Evolutionary conservation across 345 rosid genomes (phyloP).

Genomic region (Erodium maritimum): DNA sequence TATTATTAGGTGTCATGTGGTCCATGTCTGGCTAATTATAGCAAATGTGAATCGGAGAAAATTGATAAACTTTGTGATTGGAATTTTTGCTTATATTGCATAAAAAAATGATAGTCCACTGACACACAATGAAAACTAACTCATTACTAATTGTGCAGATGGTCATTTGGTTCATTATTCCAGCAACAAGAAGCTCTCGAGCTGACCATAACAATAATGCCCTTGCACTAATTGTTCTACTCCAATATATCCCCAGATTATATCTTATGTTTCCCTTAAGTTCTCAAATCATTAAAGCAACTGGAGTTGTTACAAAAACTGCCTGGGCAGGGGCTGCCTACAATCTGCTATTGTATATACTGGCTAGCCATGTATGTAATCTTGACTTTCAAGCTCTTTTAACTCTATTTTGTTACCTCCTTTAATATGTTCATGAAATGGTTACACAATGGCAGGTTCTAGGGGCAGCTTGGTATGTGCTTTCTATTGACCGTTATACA

Average conservation of each 20-base stretch:
- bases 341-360: conserved; percentile 34
- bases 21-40: not conserved
- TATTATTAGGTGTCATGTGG: not conserved
- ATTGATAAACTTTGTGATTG: not conserved
- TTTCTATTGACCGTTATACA: conserved; percentile 67
- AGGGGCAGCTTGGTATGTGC: conserved; percentile 82
- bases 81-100: not conserved
- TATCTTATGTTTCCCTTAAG: conserved; percentile 80
- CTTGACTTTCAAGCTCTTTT: not conserved
- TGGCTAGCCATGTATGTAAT: conserved; percentile 40
- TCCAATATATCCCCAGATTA: conserved; percentile 65
- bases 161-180: conserved; percentile 56
- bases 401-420: not conserved
- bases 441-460: conserved; percentile 35
- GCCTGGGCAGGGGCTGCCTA: conserved; percentile 49
- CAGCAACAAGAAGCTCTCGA: conserved; percentile 38
- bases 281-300: conserved; percentile 69
- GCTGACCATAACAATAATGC: conserved; percentile 53
- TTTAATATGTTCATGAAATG: not conserved
- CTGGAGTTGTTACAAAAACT: conserved; percentile 37
- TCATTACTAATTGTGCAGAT: conserved; percentile 29
- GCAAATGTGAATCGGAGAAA: not conserved
- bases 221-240: conserved; percentile 61
- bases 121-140: not conserved
- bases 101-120: not conserved